phyloP scores from a whole-genome alignment of 768 basidiomycete species.

The Coprinellus aureogranulatus region DNA sequence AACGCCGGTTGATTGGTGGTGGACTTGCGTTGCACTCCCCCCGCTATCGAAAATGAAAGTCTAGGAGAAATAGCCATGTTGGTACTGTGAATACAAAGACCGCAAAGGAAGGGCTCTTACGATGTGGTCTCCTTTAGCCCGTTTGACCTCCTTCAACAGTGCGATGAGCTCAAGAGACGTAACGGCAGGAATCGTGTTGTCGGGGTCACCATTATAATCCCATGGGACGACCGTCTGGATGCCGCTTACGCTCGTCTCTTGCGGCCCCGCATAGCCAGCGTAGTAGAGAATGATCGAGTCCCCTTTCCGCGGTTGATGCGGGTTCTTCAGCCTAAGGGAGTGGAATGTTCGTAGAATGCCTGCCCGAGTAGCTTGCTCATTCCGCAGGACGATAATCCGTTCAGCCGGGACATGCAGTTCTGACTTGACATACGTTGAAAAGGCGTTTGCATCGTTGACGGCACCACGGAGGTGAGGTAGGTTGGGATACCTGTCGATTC shows the following conservation, averaged over 20 bases:
- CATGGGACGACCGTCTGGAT: neutral
- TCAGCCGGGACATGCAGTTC: constrained; percentile 26
- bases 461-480: constrained; percentile 32
- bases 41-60: constrained; percentile 5
- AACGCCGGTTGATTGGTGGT: neutral
- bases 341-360: constrained; percentile 32
- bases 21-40: neutral
- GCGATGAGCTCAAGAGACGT: neutral
- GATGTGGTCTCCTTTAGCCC: constrained; percentile 1
- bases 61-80: neutral
- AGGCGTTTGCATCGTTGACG: constrained; percentile 37
- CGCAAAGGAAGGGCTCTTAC: neutral
- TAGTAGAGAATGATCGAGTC: constrained; percentile 8
- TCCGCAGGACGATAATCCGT: constrained; percentile 36
- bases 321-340: constrained; percentile 12
- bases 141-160: neutral
- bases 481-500: constrained; percentile 37
- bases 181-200: neutral
- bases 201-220: neutral
- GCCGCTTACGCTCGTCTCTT: neutral
- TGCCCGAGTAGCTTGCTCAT: constrained; percentile 34
- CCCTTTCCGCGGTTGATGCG: neutral
- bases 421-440: constrained; percentile 31
- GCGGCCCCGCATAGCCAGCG: neutral
- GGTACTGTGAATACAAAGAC: neutral